phyloP scores from a whole-genome alignment of 352 stramenopile species.

The Sclerospora graminicola region DNA sequence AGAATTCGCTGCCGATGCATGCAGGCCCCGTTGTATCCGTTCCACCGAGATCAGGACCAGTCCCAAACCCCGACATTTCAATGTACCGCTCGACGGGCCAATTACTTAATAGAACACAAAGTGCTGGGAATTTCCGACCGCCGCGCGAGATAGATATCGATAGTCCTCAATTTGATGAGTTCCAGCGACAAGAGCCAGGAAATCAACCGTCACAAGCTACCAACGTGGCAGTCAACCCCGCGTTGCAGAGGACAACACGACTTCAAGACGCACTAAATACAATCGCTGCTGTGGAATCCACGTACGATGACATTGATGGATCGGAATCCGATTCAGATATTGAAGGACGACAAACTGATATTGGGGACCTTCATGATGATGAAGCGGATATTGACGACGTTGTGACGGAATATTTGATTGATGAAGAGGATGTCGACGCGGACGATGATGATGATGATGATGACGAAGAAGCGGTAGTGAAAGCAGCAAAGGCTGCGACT shows the following conservation, averaged over 20 bases:
- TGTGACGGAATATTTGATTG: constrained; percentile 24
- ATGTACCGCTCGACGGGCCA: constrained; percentile 39
- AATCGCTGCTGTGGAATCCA: constrained; percentile 38
- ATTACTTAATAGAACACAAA: constrained; percentile 24
- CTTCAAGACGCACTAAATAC: constrained; percentile 39
- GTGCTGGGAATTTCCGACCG: constrained; percentile 28
- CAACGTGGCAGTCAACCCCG: constrained; percentile 13
- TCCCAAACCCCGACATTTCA: constrained; percentile 13
- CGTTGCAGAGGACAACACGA: constrained; percentile 16
- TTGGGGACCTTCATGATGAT: constrained; percentile 36
- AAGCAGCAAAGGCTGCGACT: constrained; percentile 16
- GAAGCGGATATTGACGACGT: constrained; percentile 26
- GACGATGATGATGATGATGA: constrained; percentile 28
- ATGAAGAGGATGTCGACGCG: constrained; percentile 34
- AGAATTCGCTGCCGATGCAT: constrained; percentile 48
- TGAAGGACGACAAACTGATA: constrained; percentile 30
- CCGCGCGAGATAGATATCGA: constrained; percentile 35
- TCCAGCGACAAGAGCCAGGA: constrained; percentile 5
- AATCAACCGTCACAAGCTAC: constrained; percentile 17
- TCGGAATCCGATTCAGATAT: constrained; percentile 36
- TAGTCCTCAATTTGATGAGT: constrained; percentile 14
- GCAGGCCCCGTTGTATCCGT: constrained; percentile 10
- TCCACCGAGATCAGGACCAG: constrained; percentile 2
- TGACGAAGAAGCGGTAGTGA: constrained; percentile 20
- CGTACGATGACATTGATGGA: constrained; percentile 38